Percentiles rank a stretch among this genome's conserved stretches.
These are phyloP conservation scores for Populus nigra DNA, from an alignment of 345 rosid species.

Conservation along the genomic window DNA sequence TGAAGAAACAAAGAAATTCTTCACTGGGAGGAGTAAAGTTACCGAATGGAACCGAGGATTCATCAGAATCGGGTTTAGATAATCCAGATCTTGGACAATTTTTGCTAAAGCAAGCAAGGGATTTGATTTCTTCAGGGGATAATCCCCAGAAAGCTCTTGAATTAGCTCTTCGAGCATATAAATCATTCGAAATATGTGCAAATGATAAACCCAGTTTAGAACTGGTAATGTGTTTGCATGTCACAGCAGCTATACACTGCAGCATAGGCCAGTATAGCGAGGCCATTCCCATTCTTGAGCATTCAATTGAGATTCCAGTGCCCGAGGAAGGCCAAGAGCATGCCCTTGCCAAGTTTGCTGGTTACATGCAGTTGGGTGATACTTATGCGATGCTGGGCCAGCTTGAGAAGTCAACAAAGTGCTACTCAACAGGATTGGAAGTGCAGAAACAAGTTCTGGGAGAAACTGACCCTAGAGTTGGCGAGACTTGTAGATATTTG, in stretches of 20 bases:
- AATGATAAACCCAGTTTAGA: constrained; percentile 59
- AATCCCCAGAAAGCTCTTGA: constrained; percentile 71
- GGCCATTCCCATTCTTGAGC: constrained; percentile 82
- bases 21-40: constrained; percentile 24
- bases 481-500: constrained; percentile 80
- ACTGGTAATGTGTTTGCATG: constrained; percentile 77
- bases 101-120: constrained; percentile 72
- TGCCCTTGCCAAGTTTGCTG: constrained; percentile 86
- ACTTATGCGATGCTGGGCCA: constrained; percentile 82
- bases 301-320: constrained; percentile 67
- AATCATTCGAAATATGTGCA: constrained; percentile 56
- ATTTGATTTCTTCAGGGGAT: constrained; percentile 66
- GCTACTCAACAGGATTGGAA: constrained; percentile 84
- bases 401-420: constrained; percentile 67
- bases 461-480: constrained; percentile 68
- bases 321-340: constrained; percentile 79
- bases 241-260: constrained; percentile 66
- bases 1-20: constrained; percentile 43
- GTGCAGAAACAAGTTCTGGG: constrained; percentile 86
- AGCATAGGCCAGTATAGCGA: constrained; percentile 58
- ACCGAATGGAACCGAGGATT: constrained; percentile 36
- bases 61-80: constrained; percentile 42
- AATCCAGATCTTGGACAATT: constrained; percentile 65
- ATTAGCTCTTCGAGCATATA: constrained; percentile 54
- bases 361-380: constrained; percentile 97